Percentiles rank a stretch among this genome's conserved stretches.
These are phyloP conservation scores for Boletus rubroflammeus DNA, from an alignment of 768 basidiomycete genomes.

Conservation along the genomic window DNA sequence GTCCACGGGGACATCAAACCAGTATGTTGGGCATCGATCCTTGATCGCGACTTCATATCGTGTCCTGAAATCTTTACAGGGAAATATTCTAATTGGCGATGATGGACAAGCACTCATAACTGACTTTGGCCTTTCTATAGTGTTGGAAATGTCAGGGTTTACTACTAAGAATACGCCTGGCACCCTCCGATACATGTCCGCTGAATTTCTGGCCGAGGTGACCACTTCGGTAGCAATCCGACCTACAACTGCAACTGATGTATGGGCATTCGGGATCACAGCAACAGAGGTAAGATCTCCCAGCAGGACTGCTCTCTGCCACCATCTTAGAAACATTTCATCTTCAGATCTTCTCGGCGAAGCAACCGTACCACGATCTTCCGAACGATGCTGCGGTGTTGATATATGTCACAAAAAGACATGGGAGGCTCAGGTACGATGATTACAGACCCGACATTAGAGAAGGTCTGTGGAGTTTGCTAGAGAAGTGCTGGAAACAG, in stretches of 20 bases:
- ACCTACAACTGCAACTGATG: slow-evolving; percentile 29
- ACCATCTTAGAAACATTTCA: neutral
- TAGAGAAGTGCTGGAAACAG: slow-evolving; percentile 20
- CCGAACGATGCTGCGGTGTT: slow-evolving; percentile 16
- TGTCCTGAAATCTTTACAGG: slow-evolving; percentile 19
- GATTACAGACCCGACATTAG: slow-evolving; percentile 17
- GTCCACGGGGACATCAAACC: slow-evolving; percentile 40
- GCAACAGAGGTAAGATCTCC: slow-evolving; percentile 31
- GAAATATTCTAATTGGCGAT: slow-evolving; percentile 37
- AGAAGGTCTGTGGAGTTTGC: slow-evolving; percentile 17
- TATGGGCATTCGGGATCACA: slow-evolving; percentile 38
- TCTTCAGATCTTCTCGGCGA: slow-evolving; percentile 24
- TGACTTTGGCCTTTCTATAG: slow-evolving; percentile 40
- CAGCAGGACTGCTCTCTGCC: neutral
- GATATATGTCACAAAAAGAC: slow-evolving; percentile 9
- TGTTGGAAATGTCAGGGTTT: slow-evolving; percentile 35
- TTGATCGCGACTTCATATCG: neutral
- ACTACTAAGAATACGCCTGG: slow-evolving; percentile 35
- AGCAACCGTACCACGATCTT: slow-evolving; percentile 19
- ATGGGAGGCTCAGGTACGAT: slow-evolving; percentile 16
- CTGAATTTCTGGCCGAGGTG: slow-evolving; percentile 28
- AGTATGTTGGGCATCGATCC: slow-evolving; percentile 14
- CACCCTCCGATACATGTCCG: slow-evolving; percentile 40
- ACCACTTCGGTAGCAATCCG: slow-evolving; percentile 14
- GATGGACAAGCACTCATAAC: slow-evolving; percentile 30